phyloP scores from a whole-genome alignment of 2,329 filamentous ascomycete genomes.

The Pestalotiopsis sp. region DNA sequence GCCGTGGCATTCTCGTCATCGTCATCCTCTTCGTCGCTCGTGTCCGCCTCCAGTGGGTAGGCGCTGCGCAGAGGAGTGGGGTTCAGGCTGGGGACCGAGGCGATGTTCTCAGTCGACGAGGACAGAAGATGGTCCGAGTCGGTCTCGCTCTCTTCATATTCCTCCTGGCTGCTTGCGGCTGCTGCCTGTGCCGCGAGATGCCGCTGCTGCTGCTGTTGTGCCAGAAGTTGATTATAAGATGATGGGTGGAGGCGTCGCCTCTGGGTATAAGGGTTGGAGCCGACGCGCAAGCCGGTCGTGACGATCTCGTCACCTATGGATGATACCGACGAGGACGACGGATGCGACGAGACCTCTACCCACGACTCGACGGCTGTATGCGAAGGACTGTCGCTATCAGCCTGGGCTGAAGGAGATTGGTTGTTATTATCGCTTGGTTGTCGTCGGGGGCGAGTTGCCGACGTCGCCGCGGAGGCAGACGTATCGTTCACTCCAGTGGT shows the following conservation, averaged over 20 bases:
- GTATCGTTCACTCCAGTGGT: conserved; percentile 18
- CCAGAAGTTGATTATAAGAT: conserved; percentile 20
- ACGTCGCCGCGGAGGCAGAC: conserved; percentile 16
- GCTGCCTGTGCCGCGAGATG: conserved; percentile 33
- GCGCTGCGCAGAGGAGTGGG: conserved; percentile 36
- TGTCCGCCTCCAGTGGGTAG: conserved; percentile 40
- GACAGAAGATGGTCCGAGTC: conserved; percentile 73
- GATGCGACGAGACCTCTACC: conserved; percentile 91
- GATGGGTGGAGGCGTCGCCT: conserved; percentile 48
- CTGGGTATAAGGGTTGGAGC: conserved; percentile 57
- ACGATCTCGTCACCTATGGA: conserved; percentile 86
- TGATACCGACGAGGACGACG: conserved; percentile 89
- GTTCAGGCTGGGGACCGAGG: conserved; percentile 27
- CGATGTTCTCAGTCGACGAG: conserved; percentile 57
- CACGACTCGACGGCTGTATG: conserved; percentile 73
- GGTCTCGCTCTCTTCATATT: conserved; percentile 91
- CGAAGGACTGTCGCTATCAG: conserved; percentile 10
- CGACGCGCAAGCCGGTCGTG: conserved; percentile 80
- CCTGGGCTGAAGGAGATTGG: conserved; percentile 18
- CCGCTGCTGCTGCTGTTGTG: conserved; percentile 38
- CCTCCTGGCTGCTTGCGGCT: conserved; percentile 78
- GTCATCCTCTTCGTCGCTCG: conserved; percentile 50
- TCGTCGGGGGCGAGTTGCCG: conserved; percentile 18
- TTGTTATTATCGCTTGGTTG: conserved; percentile 25
- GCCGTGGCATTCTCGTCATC: conserved; percentile 83